phyloP scores from a whole-genome alignment of 176 grass and related monocot genomes.

The Lolium multiflorum region DNA sequence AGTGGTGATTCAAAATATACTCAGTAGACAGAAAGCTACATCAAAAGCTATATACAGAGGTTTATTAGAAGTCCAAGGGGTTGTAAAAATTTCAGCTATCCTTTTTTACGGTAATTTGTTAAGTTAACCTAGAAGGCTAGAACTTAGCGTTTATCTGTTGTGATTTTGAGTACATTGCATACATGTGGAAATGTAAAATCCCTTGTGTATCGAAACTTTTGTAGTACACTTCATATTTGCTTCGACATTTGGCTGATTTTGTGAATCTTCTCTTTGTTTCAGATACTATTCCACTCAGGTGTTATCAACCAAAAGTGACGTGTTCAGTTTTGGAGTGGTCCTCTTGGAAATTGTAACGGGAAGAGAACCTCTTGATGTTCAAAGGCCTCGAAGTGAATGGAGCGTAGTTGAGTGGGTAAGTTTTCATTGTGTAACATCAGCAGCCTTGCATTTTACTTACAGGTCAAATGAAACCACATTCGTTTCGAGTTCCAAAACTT shows the following conservation, averaged over 20 bases:
- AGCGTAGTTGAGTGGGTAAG: conserved; percentile 84
- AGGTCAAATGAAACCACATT: not conserved
- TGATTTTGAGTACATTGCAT: not conserved
- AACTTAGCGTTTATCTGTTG: not conserved
- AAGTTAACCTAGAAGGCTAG: conserved; percentile 19
- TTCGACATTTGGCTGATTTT: conserved; percentile 2
- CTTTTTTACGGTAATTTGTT: not conserved
- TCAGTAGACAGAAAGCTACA: not conserved
- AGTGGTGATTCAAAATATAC: not conserved
- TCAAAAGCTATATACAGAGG: not conserved
- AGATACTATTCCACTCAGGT: conserved; percentile 80
- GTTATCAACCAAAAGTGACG: conserved; percentile 69
- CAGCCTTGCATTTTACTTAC: conserved; percentile 19
- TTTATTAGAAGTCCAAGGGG: not conserved
- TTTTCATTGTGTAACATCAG: not conserved
- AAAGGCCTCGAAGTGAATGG: conserved; percentile 65
- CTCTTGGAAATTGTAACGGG: conserved; percentile 79
- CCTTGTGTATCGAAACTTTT: not conserved
- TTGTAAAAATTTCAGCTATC: not conserved
- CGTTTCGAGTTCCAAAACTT: not conserved
- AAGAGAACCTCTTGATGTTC: conserved; percentile 76
- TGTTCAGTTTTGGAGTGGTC: conserved; percentile 79
- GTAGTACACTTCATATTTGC: not conserved
- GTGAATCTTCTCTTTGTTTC: conserved; percentile 36
- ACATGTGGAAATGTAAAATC: conserved; percentile 3